Base-by-base conservation (phyloP, 345 rosid species). In the Passiflora organensis region DNA sequence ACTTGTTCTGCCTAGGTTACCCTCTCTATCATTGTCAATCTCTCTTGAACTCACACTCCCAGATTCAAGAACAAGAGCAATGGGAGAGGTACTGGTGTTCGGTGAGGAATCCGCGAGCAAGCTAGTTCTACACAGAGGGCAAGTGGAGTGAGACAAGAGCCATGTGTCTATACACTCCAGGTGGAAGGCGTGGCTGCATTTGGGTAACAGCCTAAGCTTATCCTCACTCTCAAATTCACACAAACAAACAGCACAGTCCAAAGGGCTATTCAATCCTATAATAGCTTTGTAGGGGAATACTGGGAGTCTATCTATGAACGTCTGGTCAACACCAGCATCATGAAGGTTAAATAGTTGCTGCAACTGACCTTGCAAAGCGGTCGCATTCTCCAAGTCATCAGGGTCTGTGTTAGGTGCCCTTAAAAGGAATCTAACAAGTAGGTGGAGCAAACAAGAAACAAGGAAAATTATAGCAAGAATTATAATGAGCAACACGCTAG, bases 101-200 rank as follows among this genome's bases (percentile, higher is more conserved):
- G 72, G 78, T 20, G 86, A 62, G 73, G 82, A 77, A 63, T 85
- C 99, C 16, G 85, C 76, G 60, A 89, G 74, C 72, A 93, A 71
- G 51, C 76, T 68, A 10, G 82, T 85, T 78, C 99, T 76, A 53
- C 97, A 93, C n/a, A 89, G 76, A 42, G 99, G 99, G 76, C 99
- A 93, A 59, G 95, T 93, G 14, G 99, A 93, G 77, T 93, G 99
- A 65, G 97, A 93, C 76, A 93, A 71, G 46, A 93, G 87, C 99
- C 99, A 93, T 16, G 97, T 89, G 43, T 93, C 99, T 43, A 93
- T 93, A 60, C 99, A 93, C 43, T 89, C 99, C 96, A 80, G 74
- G 69, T 93, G 99, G 70, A 93, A 93, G 42, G 99, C 99, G 71
- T 93, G 99, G 69, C 97, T 89, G 23, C 99, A 93, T 76, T 89